phyloP scores from a whole-genome alignment of 2,329 filamentous ascomycete species.

The Sclerotiophoma versabilis region DNA sequence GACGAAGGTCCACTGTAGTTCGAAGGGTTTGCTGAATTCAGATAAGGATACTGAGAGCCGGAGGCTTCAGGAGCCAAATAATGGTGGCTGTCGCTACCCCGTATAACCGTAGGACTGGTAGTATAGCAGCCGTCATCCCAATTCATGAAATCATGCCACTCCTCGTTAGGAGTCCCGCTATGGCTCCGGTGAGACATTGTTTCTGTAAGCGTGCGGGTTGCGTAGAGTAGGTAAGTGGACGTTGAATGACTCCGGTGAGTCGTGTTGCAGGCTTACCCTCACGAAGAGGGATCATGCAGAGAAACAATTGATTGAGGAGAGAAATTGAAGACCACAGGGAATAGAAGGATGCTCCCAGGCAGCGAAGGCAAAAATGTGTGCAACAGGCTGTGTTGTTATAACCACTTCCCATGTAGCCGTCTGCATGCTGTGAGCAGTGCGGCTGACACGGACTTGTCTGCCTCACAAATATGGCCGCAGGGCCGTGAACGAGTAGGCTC shows the following conservation, averaged over 20 bases:
- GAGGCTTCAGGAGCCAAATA: constrained; percentile 3
- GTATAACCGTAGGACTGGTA: constrained; percentile 1
- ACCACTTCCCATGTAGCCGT: background rate
- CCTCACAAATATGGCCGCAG: constrained; percentile 14
- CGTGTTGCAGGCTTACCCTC: background rate
- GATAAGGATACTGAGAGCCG: constrained; percentile 5
- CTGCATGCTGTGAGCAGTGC: constrained; percentile 8
- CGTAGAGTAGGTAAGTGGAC: background rate
- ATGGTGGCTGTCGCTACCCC: background rate
- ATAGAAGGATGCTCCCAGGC: background rate
- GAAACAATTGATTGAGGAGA: background rate
- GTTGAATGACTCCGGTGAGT: background rate
- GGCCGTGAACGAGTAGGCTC: constrained; percentile 15
- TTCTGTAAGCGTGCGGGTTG: background rate
- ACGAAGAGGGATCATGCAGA: constrained; percentile 13
- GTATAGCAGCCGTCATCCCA: constrained; percentile 44
- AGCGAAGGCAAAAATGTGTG: background rate
- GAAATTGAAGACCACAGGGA: background rate
- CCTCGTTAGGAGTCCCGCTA: constrained; percentile 26
- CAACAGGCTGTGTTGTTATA: constrained; percentile 15
- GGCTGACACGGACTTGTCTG: constrained; percentile 16
- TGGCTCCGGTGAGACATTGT: constrained; percentile 29
- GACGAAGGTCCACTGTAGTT: constrained; percentile 35
- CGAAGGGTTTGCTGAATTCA: constrained; percentile 33
- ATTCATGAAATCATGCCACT: constrained; percentile 39